These are phyloP conservation scores for Quercus rubra DNA, from an alignment of 306 rosid species.

Conservation along the genomic window DNA sequence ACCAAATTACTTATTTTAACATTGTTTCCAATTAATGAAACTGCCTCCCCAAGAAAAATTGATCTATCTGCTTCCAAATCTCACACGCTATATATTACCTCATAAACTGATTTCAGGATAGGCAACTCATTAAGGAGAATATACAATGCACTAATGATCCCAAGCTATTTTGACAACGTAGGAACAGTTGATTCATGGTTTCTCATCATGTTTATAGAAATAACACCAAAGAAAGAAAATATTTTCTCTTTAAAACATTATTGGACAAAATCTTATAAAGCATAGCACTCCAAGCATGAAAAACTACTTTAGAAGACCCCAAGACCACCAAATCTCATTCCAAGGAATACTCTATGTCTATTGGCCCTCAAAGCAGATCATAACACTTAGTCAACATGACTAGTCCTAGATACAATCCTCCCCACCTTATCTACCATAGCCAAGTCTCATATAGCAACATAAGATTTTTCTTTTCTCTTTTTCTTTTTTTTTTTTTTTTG, in stretches of 20 bases:
- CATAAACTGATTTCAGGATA: neutral
- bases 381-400: neutral
- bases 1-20: slow-evolving; percentile 1
- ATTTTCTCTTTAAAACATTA: neutral
- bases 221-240: neutral
- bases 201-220: neutral
- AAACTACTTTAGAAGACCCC: neutral
- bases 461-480: no score
- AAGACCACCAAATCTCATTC: neutral
- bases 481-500: no score
- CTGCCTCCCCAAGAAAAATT: neutral
- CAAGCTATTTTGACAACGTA: neutral
- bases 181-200: neutral
- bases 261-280: neutral
- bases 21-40: neutral
- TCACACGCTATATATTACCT: neutral
- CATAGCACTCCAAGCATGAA: neutral
- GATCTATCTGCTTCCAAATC: neutral
- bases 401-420: neutral
- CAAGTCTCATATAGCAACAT: neutral
- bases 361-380: neutral
- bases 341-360: neutral
- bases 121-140: neutral
- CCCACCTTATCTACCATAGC: neutral
- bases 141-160: neutral